A percentile compares a stretch with the other conserved stretches of the same genome.
Conservation (phyloP, 176 grass and related monocot genomes). For the Elaeis guineensis region DNA sequence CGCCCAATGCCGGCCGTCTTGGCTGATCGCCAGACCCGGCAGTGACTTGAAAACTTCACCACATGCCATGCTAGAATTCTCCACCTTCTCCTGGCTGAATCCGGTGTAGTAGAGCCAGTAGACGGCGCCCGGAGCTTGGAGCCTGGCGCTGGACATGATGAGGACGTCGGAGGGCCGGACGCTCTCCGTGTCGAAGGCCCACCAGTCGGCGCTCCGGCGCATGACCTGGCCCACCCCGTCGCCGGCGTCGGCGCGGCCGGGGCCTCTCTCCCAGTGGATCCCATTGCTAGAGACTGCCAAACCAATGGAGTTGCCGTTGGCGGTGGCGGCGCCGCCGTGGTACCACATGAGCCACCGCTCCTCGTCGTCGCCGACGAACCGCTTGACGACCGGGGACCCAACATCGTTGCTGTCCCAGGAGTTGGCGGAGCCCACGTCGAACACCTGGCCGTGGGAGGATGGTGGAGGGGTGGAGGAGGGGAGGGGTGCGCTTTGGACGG, state of each 20-base stretch:
- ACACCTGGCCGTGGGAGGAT: constrained; percentile 17
- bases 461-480: constrained; percentile 10
- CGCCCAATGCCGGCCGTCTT: constrained; percentile 87
- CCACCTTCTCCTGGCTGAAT: constrained; percentile 42
- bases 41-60: too few species aligned
- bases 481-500: constrained; percentile 7
- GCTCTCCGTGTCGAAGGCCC: constrained; percentile 63
- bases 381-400: constrained; percentile 62
- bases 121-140: constrained; percentile 36
- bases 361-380: constrained; percentile 26
- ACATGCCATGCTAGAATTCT: not conserved
- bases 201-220: constrained; percentile 58
- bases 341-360: constrained; percentile 71
- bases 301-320: constrained; percentile 22
- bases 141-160: constrained; percentile 47
- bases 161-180: constrained; percentile 69
- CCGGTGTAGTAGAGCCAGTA: constrained; percentile 96
- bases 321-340: constrained; percentile 15
- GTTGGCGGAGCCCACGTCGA: constrained; percentile 18
- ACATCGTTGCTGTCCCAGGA: constrained; percentile 21
- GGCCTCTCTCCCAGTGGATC: constrained; percentile 43
- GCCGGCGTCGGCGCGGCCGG: not conserved
- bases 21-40: constrained; percentile 73
- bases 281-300: constrained; percentile 56
- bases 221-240: constrained; percentile 31